Conservation (phyloP, 2,329 filamentous ascomycete species). For the Hypoxylon sp. region DNA sequence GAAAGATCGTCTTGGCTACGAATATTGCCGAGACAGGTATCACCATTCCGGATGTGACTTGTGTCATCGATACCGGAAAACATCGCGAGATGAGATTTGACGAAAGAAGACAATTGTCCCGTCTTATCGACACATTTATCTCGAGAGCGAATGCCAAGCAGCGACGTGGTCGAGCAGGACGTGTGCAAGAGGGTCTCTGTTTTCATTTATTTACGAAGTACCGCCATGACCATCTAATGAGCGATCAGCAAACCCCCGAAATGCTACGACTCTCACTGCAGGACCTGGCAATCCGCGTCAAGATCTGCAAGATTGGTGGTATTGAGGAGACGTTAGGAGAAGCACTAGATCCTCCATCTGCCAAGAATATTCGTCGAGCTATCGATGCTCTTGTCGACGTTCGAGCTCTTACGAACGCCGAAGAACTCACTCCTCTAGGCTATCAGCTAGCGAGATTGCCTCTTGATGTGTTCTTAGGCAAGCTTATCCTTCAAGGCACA, state of each 20-base stretch:
- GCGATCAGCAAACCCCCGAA: constrained; percentile 94
- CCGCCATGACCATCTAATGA: constrained; percentile 86
- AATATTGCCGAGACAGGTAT: constrained; percentile 99
- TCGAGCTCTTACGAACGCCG: constrained; percentile 83
- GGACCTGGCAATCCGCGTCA: constrained; percentile 94
- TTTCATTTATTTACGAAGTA: constrained; percentile 96
- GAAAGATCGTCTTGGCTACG: constrained; percentile 96
- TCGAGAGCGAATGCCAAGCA: constrained; percentile 97
- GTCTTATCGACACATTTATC: constrained; percentile 94
- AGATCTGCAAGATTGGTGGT: constrained; percentile 95
- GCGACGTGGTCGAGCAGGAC: constrained; percentile 90
- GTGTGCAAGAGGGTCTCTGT: constrained; percentile 94
- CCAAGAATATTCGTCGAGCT: constrained; percentile 92
- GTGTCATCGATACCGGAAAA: constrained; percentile 95
- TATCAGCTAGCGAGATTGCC: constrained; percentile 89
- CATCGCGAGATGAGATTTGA: constrained; percentile 98
- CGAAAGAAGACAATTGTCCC: constrained; percentile 89
- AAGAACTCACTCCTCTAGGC: constrained; percentile 90
- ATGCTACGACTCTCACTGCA: constrained; percentile 95
- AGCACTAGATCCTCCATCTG: constrained; percentile 89
- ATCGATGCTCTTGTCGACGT: constrained; percentile 96
- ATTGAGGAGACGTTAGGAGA: constrained; percentile 91
- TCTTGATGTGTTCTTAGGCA: constrained; percentile 93
- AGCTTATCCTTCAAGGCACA: constrained; percentile 87
- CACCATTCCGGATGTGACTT: constrained; percentile 97